phyloP scores from a whole-genome alignment of 148 eudicot genomes.

The Camellia lanceoleosa region DNA sequence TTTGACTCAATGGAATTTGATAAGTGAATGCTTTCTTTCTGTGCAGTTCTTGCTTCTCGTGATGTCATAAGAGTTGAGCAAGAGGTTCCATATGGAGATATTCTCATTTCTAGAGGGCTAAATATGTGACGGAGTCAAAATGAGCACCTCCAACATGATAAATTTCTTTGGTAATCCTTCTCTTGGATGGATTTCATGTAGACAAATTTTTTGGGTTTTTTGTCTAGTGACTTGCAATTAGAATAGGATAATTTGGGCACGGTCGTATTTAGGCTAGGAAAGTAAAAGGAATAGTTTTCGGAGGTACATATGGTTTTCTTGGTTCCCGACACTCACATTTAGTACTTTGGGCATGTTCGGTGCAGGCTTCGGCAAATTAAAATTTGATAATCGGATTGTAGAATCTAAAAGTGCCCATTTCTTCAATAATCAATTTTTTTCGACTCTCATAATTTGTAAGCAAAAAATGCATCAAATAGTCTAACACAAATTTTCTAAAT shows the following conservation, averaged over 20 bases:
- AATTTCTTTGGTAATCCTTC: not conserved
- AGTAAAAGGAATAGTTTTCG: not conserved
- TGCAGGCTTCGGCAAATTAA: not conserved
- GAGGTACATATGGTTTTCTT: not conserved
- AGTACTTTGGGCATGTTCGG: too few species aligned
- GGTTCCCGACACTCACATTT: not conserved
- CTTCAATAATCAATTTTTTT: too few species aligned
- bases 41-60: constrained; percentile 81
- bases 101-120: constrained; percentile 71
- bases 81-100: constrained; percentile 68
- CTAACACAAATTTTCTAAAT: too few species aligned
- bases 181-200: not conserved
- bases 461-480: too few species aligned
- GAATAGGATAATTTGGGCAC: constrained; percentile 6
- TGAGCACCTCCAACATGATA: not conserved
- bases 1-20: not conserved
- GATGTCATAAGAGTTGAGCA: constrained; percentile 65
- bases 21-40: not conserved
- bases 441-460: too few species aligned
- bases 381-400: too few species aligned
- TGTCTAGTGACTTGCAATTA: not conserved
- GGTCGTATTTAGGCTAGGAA: not conserved
- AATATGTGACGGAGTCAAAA: constrained; percentile 59
- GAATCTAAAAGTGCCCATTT: too few species aligned
- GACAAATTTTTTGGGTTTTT: not conserved